phyloP scores from a whole-genome alignment of 768 basidiomycete species.

The Mycena rosella region DNA sequence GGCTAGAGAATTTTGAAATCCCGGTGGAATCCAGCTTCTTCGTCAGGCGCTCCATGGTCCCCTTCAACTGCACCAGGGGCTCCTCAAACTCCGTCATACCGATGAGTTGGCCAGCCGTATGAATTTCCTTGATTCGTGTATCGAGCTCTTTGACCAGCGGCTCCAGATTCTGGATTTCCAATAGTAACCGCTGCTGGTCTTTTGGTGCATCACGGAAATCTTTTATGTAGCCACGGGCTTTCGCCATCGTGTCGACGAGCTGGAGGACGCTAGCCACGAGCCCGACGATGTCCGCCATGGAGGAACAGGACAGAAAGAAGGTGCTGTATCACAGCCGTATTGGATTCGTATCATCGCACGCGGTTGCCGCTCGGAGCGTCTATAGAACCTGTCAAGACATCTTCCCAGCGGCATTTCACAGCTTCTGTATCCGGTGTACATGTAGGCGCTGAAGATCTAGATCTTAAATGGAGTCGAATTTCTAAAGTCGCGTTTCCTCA shows the following conservation, averaged over 20 bases:
- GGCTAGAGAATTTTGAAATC: not conserved
- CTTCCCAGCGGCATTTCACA: too few relatives aligned
- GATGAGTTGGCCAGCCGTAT: not conserved
- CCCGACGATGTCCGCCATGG: conserved; percentile 9
- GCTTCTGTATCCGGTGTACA: too few relatives aligned
- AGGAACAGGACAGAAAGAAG: not conserved
- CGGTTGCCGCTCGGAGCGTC: too few relatives aligned
- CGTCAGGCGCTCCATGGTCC: not conserved
- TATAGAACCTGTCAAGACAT: too few relatives aligned
- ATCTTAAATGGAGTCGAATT: too few relatives aligned
- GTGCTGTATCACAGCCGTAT: not conserved
- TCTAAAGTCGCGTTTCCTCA: too few relatives aligned
- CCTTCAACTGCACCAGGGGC: too few relatives aligned
- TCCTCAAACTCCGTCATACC: not conserved
- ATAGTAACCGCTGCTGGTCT: not conserved
- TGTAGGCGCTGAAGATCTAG: too few relatives aligned
- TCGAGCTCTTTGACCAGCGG: not conserved
- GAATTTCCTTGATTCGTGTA: not conserved
- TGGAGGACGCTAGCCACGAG: conserved; percentile 3
- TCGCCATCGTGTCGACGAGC: not conserved
- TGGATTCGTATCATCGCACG: too few relatives aligned
- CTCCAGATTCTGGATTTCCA: not conserved
- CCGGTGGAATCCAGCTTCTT: not conserved
- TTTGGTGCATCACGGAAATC: too few relatives aligned
- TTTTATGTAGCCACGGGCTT: not conserved